These are phyloP conservation scores for Pulveroboletus frians DNA, from an alignment of 768 basidiomycete species.

Conservation along the genomic window DNA sequence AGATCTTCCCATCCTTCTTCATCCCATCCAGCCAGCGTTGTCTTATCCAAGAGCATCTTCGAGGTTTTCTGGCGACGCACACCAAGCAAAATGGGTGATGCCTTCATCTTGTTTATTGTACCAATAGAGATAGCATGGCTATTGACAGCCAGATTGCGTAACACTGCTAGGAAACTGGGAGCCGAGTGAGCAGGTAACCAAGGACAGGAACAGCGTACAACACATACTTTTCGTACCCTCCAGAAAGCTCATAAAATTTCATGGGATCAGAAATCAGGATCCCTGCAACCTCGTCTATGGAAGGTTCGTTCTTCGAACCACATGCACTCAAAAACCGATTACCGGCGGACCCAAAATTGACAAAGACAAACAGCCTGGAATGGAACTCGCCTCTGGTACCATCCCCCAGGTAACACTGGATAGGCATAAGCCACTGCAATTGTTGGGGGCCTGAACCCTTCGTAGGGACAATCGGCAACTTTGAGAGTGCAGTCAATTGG, in stretches of 20 bases:
- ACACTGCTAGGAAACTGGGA: constrained; percentile 71
- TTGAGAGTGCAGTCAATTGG: constrained; percentile 55
- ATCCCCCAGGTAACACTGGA: constrained; percentile 64
- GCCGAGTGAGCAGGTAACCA: background rate
- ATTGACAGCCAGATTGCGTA: constrained; percentile 85
- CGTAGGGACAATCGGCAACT: constrained; percentile 63
- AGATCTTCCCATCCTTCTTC: constrained; percentile 70
- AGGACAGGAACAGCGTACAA: background rate
- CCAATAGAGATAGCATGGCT: constrained; percentile 45
- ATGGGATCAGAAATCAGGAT: constrained; percentile 65
- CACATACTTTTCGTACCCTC: constrained; percentile 62
- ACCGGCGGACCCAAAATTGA: constrained; percentile 79
- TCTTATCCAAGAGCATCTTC: constrained; percentile 19
- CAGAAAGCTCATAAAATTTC: constrained; percentile 66
- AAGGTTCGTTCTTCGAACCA: constrained; percentile 85
- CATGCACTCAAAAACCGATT: constrained; percentile 83
- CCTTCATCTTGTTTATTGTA: constrained; percentile 57
- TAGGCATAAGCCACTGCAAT: constrained; percentile 51
- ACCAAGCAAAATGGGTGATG: constrained; percentile 67
- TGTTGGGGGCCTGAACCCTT: constrained; percentile 28
- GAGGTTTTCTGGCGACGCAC: constrained; percentile 50
- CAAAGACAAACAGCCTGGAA: constrained; percentile 79
- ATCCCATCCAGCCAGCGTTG: constrained; percentile 33
- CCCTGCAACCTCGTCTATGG: constrained; percentile 72
- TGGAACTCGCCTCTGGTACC: constrained; percentile 55